A percentile compares a stretch with the other conserved stretches of the same genome.
Conservation (phyloP, 1,139 yeast species). For the Sugiyamaella xylanicola region DNA sequence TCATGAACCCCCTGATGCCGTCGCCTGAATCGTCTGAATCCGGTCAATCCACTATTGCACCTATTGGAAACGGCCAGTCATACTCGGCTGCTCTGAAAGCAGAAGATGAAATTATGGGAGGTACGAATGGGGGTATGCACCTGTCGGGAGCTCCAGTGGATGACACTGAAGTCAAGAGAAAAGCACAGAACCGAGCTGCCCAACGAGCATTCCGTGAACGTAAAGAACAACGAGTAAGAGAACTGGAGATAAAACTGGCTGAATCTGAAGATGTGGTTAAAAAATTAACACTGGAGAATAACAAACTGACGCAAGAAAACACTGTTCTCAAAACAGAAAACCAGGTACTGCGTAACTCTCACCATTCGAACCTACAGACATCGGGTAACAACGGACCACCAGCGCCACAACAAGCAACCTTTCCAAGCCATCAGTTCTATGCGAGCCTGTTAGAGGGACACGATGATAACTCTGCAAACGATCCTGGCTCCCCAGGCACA, state of each 20-base stretch:
- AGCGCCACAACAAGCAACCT: slow-evolving; percentile 24
- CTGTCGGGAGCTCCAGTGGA: slow-evolving; percentile 37
- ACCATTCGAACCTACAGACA: slow-evolving; percentile 7
- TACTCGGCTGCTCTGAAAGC: slow-evolving; percentile 1
- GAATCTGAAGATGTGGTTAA: slow-evolving; percentile 63
- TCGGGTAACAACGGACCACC: slow-evolving; percentile 1
- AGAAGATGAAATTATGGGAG: slow-evolving; percentile 16
- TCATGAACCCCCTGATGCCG: slow-evolving; percentile 11
- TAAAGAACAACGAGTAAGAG: slow-evolving; percentile 72
- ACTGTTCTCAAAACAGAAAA: slow-evolving; percentile 61
- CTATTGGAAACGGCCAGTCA: not conserved
- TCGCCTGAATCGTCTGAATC: slow-evolving; percentile 23
- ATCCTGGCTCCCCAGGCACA: not conserved
- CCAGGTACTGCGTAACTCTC: slow-evolving; percentile 42
- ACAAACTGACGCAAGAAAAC: slow-evolving; percentile 55
- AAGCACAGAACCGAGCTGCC: slow-evolving; percentile 86
- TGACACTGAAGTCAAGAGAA: slow-evolving; percentile 58
- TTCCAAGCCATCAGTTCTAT: slow-evolving; percentile 35
- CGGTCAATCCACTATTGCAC: slow-evolving; percentile 12
- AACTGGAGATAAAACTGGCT: slow-evolving; percentile 60
- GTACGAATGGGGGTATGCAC: slow-evolving; percentile 7
- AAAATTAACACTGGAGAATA: slow-evolving; percentile 56
- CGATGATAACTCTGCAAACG: slow-evolving; percentile 19
- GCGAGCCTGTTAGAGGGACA: slow-evolving; percentile 30
- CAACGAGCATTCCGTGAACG: slow-evolving; percentile 89